phyloP scores from a whole-genome alignment of 805 yeast genomes.

The Teunomyces stri region DNA sequence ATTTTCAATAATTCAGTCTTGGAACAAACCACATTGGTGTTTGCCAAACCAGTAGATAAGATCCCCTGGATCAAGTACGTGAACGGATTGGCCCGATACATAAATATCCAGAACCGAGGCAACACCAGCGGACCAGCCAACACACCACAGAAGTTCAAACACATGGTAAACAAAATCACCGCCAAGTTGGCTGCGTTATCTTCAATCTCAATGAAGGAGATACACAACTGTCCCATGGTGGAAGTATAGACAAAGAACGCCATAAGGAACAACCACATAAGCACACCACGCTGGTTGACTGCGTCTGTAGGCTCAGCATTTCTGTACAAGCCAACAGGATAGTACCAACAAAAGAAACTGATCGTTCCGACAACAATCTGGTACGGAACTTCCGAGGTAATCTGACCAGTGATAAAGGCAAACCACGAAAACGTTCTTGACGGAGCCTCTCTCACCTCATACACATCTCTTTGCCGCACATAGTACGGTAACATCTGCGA shows the following conservation, averaged over 20 bases:
- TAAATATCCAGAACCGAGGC: slow-evolving; percentile 85
- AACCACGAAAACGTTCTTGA: slow-evolving; percentile 69
- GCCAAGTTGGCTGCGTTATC: slow-evolving; percentile 66
- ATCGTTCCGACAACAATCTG: slow-evolving; percentile 60
- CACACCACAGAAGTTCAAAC: slow-evolving; percentile 77
- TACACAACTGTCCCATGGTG: slow-evolving; percentile 56
- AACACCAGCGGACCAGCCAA: slow-evolving; percentile 54
- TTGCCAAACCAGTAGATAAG: slow-evolving; percentile 49
- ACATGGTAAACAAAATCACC: slow-evolving; percentile 56
- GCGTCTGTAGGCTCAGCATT: slow-evolving; percentile 54
- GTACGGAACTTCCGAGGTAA: slow-evolving; percentile 67
- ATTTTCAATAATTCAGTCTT: slow-evolving; percentile 25
- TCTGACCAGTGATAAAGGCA: slow-evolving; percentile 59
- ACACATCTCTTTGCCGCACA: slow-evolving; percentile 59
- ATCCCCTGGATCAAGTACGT: slow-evolving; percentile 67
- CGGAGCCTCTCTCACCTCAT: slow-evolving; percentile 73
- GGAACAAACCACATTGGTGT: slow-evolving; percentile 33
- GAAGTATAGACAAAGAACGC: slow-evolving; percentile 52
- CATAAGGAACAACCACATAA: slow-evolving; percentile 44
- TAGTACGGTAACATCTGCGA: slow-evolving; percentile 60
- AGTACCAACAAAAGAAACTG: slow-evolving; percentile 52
- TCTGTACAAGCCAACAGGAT: slow-evolving; percentile 20
- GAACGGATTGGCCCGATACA: slow-evolving; percentile 72
- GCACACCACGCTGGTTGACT: slow-evolving; percentile 59
- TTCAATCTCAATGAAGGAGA: slow-evolving; percentile 57